Evolutionary conservation across 2,329 filamentous ascomycete genomes (phyloP).

Genomic region (Colletotrichum sidae): DNA sequence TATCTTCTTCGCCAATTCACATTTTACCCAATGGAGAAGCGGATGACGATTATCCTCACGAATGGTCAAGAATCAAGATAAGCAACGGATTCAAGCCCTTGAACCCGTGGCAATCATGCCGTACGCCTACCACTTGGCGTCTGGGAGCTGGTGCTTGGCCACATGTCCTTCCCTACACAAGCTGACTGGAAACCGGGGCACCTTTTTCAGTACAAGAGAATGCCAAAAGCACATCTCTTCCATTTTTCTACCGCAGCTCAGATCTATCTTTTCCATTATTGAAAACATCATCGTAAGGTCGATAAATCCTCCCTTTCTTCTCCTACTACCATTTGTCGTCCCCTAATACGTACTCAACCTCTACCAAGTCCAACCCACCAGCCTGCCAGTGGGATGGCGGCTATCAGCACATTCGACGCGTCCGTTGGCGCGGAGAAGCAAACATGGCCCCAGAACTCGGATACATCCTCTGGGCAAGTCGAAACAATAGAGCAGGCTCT

Average conservation of each 20-base stretch:
- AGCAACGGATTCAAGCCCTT: not conserved
- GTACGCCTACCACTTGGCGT: not conserved
- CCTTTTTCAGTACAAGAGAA: no score
- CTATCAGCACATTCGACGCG: not conserved
- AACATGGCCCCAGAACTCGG: constrained; percentile 37
- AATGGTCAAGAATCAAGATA: not conserved
- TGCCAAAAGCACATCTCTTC: no score
- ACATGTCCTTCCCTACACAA: not conserved
- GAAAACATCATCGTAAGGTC: no score
- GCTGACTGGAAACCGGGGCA: no score
- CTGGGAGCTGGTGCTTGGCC: not conserved
- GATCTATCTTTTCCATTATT: no score
- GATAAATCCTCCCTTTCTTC: no score
- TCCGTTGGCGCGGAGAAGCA: constrained; percentile 9
- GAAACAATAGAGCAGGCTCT: constrained; percentile 23
- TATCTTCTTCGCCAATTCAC: not conserved
- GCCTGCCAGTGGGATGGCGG: not conserved
- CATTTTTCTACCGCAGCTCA: no score
- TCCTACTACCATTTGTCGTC: no score
- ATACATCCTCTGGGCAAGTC: constrained; percentile 38
- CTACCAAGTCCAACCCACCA: no score
- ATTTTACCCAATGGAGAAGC: not conserved
- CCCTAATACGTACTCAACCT: no score
- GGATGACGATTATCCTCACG: not conserved
- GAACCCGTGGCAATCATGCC: not conserved